Percentiles rank a stretch among this genome's conserved stretches.
Conservation (phyloP, 176 grass and related monocot species). For the Avena atlantica region DNA sequence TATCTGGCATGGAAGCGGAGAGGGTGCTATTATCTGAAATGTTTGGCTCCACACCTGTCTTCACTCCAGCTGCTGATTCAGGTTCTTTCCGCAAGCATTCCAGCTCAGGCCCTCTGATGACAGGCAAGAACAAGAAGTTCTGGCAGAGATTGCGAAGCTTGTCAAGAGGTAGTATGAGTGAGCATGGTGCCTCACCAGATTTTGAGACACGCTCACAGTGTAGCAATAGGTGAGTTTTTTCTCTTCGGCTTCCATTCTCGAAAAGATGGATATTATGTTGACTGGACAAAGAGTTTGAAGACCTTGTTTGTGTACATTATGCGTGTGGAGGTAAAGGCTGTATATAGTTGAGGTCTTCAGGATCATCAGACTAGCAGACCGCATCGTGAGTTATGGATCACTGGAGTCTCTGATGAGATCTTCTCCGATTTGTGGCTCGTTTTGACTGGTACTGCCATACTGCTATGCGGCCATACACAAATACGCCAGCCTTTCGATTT, state of each 20-base stretch:
- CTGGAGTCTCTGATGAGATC: conserved; percentile 26
- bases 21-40: conserved; percentile 81
- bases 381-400: conserved; percentile 8
- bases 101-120: conserved; percentile 75
- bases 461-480: not conserved
- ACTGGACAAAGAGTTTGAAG: conserved; percentile 33
- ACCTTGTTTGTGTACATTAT: conserved; percentile 42
- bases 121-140: conserved; percentile 68
- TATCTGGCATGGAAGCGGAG: conserved; percentile 71
- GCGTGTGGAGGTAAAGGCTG: conserved; percentile 40
- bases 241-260: not conserved
- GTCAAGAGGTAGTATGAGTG: conserved; percentile 87
- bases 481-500: conserved; percentile 19
- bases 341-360: not conserved
- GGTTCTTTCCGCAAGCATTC: conserved; percentile 73
- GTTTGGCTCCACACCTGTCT: conserved; percentile 60
- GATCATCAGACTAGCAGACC: conserved; percentile 32
- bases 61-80: conserved; percentile 57
- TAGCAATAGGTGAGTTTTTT: conserved; percentile 45
- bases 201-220: conserved; percentile 58
- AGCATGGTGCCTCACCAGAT: conserved; percentile 68
- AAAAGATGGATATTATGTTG: conserved; percentile 1
- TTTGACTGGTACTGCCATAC: not conserved
- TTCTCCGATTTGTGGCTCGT: conserved; percentile 1
- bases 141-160: conserved; percentile 80